These are phyloP conservation scores for Gentiana straminea DNA, from an alignment of 257 asterid species.

Conservation along the genomic window DNA sequence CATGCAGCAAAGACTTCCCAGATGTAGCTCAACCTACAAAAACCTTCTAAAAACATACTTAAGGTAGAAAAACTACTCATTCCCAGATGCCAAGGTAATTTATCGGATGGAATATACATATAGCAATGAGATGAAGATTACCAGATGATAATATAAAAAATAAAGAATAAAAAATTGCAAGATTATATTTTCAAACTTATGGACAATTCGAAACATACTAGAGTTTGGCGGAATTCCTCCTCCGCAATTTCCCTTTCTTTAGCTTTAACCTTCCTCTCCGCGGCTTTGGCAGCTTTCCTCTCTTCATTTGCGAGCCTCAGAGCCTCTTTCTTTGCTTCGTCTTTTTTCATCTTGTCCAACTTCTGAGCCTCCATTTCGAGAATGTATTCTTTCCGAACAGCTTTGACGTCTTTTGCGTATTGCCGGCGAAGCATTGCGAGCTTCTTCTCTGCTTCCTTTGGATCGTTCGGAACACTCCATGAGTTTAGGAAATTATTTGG, in stretches of 20 bases:
- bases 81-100: too few species aligned
- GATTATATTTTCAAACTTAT: neutral
- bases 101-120: too few species aligned
- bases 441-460: constrained; percentile 59
- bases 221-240: constrained; percentile 48
- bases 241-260: constrained; percentile 53
- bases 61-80: too few species aligned
- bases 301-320: constrained; percentile 63
- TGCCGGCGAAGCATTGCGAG: constrained; percentile 60
- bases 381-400: constrained; percentile 49
- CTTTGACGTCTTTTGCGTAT: constrained; percentile 47
- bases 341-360: constrained; percentile 56
- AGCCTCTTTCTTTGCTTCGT: constrained; percentile 61
- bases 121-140: too few species aligned
- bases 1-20: too few species aligned
- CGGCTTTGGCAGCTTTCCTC: constrained; percentile 59
- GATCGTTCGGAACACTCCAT: constrained; percentile 49
- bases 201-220: constrained; percentile 30
- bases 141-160: neutral
- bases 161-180: neutral
- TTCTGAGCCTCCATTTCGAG: constrained; percentile 66
- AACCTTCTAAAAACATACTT: too few species aligned
- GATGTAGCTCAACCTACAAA: too few species aligned
- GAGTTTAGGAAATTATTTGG: constrained; percentile 50
- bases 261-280: constrained; percentile 68